phyloP scores from a whole-genome alignment of 2,329 filamentous ascomycete species.

The Calonectria crousiana region DNA sequence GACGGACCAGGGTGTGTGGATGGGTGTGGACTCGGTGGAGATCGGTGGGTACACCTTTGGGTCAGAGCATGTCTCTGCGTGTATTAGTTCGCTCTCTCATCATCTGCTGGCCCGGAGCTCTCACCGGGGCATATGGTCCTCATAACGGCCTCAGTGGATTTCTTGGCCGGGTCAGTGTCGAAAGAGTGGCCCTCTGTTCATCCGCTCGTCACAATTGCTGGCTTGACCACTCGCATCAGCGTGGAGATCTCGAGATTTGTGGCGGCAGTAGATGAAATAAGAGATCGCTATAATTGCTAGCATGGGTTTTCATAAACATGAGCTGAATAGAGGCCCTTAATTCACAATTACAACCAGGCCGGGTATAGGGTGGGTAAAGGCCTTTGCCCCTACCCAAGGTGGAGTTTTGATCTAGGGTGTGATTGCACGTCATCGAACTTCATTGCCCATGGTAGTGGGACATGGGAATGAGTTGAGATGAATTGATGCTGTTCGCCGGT shows the following conservation, averaged over 20 bases:
- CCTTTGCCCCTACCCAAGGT: background rate
- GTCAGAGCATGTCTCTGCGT: constrained; percentile 11
- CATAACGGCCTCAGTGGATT: constrained; percentile 16
- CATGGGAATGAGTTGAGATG: constrained; percentile 8
- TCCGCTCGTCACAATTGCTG: constrained; percentile 9
- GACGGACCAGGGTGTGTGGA: constrained; percentile 40
- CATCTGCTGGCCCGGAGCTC: constrained; percentile 3
- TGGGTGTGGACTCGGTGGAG: constrained; percentile 35
- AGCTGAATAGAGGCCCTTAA: background rate
- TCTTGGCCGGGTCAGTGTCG: background rate
- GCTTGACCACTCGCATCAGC: background rate
- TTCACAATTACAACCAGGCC: background rate
- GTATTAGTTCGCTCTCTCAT: constrained; percentile 6
- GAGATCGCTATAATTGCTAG: background rate
- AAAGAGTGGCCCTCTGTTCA: constrained; percentile 1
- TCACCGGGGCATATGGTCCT: constrained; percentile 8
- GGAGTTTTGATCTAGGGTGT: background rate
- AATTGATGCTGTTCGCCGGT: constrained; percentile 1
- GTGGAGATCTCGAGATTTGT: background rate
- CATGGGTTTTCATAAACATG: background rate
- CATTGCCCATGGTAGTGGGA: background rate
- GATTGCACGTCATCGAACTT: constrained; percentile 12
- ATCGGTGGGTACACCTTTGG: constrained; percentile 18
- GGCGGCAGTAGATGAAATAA: background rate
- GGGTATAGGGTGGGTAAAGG: background rate